Conservation (phyloP, 2,329 filamentous ascomycete genomes). For the Cordyceps militaris region DNA sequence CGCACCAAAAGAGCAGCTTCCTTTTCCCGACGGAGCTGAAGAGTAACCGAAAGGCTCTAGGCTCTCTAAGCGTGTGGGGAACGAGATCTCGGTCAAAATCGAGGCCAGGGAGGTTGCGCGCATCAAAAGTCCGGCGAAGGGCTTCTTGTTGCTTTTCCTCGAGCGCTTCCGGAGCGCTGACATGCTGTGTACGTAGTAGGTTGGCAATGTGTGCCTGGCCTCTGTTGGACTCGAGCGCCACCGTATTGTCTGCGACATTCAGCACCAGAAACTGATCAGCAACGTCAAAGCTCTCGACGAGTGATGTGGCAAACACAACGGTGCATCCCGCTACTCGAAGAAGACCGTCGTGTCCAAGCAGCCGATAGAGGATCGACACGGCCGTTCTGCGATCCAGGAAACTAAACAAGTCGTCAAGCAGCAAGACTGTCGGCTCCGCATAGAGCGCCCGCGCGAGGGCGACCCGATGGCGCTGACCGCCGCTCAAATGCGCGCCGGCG, state of each 20-base stretch:
- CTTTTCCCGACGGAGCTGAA: too few relatives aligned
- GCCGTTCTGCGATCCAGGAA: not conserved
- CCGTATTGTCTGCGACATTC: not conserved
- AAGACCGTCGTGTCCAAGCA: not conserved
- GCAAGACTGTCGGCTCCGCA: not conserved
- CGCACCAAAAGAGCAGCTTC: too few relatives aligned
- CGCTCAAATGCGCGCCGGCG: not conserved
- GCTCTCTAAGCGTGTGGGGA: too few relatives aligned
- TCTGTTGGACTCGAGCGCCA: not conserved
- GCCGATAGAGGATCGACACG: not conserved
- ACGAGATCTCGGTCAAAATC: too few relatives aligned
- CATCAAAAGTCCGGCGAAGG: too few relatives aligned
- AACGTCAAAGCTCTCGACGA: not conserved
- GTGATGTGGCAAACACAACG: not conserved
- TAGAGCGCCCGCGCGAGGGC: not conserved
- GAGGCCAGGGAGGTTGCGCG: too few relatives aligned
- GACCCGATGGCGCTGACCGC: conserved; percentile 1
- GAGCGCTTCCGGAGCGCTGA: too few relatives aligned
- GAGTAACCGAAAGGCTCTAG: too few relatives aligned
- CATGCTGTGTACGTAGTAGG: too few relatives aligned
- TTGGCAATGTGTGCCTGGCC: too few relatives aligned
- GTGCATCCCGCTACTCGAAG: not conserved
- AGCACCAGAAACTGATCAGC: not conserved
- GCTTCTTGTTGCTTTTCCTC: too few relatives aligned
- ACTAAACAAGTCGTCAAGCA: conserved; percentile 7